Evolutionary conservation across 1,284 basidiomycete genomes (phyloP).

Genomic region (Sutorius eximius): DNA sequence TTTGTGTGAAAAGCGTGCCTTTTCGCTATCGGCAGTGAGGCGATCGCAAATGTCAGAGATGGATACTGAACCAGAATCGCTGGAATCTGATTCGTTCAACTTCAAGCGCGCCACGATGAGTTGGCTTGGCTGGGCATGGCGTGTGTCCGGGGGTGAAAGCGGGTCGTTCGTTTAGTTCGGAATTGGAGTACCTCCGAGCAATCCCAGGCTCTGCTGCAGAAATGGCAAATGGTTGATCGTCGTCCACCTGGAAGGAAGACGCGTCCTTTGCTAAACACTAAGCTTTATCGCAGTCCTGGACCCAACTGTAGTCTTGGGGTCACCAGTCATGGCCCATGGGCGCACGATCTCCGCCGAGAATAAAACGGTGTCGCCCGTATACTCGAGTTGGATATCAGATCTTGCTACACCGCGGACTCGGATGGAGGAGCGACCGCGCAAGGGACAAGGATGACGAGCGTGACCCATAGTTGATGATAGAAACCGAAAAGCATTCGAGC

Average conservation of each 20-base stretch:
- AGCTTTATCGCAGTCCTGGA: no score
- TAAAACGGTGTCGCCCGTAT: neutral
- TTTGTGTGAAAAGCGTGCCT: no score
- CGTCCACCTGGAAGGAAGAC: neutral
- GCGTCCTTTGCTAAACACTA: no score
- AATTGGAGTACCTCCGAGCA: neutral
- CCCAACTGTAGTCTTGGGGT: no score
- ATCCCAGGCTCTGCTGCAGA: neutral
- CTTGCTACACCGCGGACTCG: neutral
- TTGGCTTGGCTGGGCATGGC: neutral
- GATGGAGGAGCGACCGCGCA: neutral
- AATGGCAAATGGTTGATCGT: neutral
- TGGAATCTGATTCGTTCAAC: neutral
- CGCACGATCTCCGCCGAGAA: neutral
- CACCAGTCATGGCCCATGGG: no score
- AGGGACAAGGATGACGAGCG: no score
- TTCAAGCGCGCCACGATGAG: neutral
- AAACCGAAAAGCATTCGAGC: no score
- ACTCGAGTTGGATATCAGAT: neutral
- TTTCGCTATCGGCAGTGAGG: no score
- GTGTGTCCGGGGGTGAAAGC: neutral
- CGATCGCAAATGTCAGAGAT: neutral
- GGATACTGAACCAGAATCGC: neutral
- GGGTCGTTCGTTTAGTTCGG: neutral
- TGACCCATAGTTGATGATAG: no score